Base-by-base conservation (phyloP, 2,329 filamentous ascomycete genomes). In the Monosporascus sp. region DNA sequence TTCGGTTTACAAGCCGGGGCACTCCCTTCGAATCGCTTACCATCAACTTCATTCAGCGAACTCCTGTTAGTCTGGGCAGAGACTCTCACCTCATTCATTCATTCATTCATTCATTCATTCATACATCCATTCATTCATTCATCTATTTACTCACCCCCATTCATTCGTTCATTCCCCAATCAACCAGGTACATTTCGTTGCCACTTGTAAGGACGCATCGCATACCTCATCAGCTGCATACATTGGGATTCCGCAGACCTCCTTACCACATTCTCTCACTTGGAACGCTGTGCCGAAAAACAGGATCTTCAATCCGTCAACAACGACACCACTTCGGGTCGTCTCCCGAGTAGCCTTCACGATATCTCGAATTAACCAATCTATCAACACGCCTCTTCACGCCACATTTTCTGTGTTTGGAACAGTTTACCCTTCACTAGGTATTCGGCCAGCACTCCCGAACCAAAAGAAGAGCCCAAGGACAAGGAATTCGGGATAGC, bases 361-460 rank as follows among this genome's bases (percentile, higher is more conserved):
- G 47, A 54, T 60, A 47, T 39, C 27, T 53, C 34, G 45, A 50
- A 53, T 24, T 24, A 42, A 27, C 44, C 38, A 51, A 54, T 60
- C 45, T 55, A 56, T 56, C 48, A 54, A n/a, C 25, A 48, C 49
- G 38, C 44, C 38, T 34, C 44, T 50, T 48, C 55, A 15, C 48
- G 51, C 58, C 53, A 54, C 58, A 53, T 44, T 48, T 52, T 57
- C 51, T 52, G 54, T 53, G 22, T 51, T 54, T 56, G 54, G 54
- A 56, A 51, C 50, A 50, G 48, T 47, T 42, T 51, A 38, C 48
- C 46, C 54, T 38, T 55, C 52, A 31, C 15, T 15, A 14, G 58
- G 52, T 42, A 54, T 47, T 50, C 54, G 52, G 54, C 24, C 51
- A 54, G 20, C 22, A 22, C 52, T 52, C 41, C 55, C 55, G 42